A percentile compares a stretch with the other conserved stretches of the same genome.
Conservation (phyloP, 345 rosid species). For the Aquilaria malaccensis region DNA sequence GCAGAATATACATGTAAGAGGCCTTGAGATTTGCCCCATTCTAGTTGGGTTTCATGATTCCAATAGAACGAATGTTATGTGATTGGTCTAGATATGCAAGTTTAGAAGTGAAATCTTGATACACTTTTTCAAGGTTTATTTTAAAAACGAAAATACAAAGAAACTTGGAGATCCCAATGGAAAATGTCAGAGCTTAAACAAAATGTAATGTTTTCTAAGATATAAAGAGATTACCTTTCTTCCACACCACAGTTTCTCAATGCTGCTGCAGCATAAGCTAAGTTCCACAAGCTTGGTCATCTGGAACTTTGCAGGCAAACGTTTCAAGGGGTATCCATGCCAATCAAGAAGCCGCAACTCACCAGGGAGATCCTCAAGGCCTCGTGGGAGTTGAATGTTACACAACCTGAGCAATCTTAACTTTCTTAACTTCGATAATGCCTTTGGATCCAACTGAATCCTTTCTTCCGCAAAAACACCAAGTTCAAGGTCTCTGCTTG, state of each 20-base stretch:
- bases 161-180: neutral
- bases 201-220: neutral
- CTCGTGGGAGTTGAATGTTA: constrained; percentile 9
- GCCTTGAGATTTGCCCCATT: too few species aligned
- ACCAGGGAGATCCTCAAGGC: constrained; percentile 17
- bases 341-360: constrained; percentile 25
- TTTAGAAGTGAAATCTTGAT: too few species aligned
- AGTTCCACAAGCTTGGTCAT: constrained; percentile 22
- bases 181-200: too few species aligned
- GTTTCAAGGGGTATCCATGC: constrained; percentile 21
- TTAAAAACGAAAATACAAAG: neutral
- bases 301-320: constrained; percentile 24
- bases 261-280: constrained; percentile 15
- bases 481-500: neutral
- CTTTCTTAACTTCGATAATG: constrained; percentile 17
- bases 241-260: constrained; percentile 25
- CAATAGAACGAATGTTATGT: too few species aligned
- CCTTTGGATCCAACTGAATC: constrained; percentile 2
- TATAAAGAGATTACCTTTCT: constrained; percentile 8
- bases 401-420: constrained; percentile 24
- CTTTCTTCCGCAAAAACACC: neutral
- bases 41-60: too few species aligned
- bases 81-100: too few species aligned
- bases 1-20: too few species aligned
- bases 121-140: too few species aligned